These are phyloP conservation scores for Hippophae rhamnoides DNA, from an alignment of 306 rosid genomes.

Conservation along the genomic window DNA sequence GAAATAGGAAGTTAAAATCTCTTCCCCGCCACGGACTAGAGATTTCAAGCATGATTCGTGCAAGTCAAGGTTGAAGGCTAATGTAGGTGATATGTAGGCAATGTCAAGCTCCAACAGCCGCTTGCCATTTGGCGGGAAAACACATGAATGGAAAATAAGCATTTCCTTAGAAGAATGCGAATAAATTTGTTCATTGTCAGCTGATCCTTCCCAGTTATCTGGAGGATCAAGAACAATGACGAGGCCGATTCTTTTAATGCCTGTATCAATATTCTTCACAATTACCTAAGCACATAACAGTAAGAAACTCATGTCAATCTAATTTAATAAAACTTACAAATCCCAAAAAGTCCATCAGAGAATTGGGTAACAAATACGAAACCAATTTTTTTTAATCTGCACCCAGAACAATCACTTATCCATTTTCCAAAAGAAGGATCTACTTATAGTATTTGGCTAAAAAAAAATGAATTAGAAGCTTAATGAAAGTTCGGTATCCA, in stretches of 20 bases:
- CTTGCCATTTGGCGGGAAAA: slow-evolving; percentile 31
- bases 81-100: slow-evolving; percentile 65
- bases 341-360: background rate
- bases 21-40: slow-evolving; percentile 49
- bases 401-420: no score
- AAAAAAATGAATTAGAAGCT: no score
- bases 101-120: slow-evolving; percentile 25
- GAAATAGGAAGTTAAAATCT: slow-evolving; percentile 49
- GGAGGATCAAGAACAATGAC: slow-evolving; percentile 77
- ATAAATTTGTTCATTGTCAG: slow-evolving; percentile 20
- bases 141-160: slow-evolving; percentile 60
- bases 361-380: no score
- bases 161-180: slow-evolving; percentile 29
- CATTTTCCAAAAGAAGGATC: no score
- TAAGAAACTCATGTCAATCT: background rate
- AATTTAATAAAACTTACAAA: background rate
- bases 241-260: slow-evolving; percentile 49
- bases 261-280: slow-evolving; percentile 57
- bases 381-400: no score
- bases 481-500: no score
- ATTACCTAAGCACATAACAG: slow-evolving; percentile 36
- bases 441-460: no score
- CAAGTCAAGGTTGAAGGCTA: slow-evolving; percentile 76
- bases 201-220: slow-evolving; percentile 10
- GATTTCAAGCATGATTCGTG: slow-evolving; percentile 68